Evolutionary conservation across 2,329 filamentous ascomycete species (phyloP), one percentile per base, ranked within the genome.

Genomic region (Penicillium sp.): DNA sequence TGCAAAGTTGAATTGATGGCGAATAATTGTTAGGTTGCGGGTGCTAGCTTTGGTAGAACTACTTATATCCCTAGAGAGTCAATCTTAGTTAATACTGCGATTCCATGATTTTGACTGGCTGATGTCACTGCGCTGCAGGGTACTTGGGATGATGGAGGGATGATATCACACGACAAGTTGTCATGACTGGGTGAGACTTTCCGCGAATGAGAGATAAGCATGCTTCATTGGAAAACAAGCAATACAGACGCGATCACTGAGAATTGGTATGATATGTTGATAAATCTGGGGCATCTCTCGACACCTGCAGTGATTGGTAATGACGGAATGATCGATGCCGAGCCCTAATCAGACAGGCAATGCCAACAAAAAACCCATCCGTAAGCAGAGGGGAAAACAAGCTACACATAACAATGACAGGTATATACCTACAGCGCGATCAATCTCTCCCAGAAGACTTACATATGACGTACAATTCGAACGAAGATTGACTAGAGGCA

Each of bases 101-200:
- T 35, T 55, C 26, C 38, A 44, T 28, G 53, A 55, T 55, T 22
- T 26, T 30, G 38, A 30, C 53, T 33, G 53, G 38, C 62, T 67
- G 66, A 68, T 68, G 66, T 67, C 66, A 68, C 62, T 37, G 38
- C 37, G 8, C 38, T 42, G 28, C 17, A 19, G 22, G 26, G 35
- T 19, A 8, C 19, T 45, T 10, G 49, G 3, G 53, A 68, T 69
- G 67, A 69, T 69, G 67, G 22, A 56, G 56, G 15, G 44, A 69
- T 69, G 67, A 69, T 68, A 63, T 69, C 67, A 69, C 56, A 51
- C 15, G 12, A 37, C 8, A 38, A 37, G 15, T 19, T 59, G 35
- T 35, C 55, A 57, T 60, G 60, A 63, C 61, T 59, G 49, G 55
- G 10, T 35, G 22, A 8, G 35, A 26, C 22, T 28, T 58, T 50